Base-by-base conservation (phyloP, 768 basidiomycete species). In the Rhodotorula sphaerocarpa region DNA sequence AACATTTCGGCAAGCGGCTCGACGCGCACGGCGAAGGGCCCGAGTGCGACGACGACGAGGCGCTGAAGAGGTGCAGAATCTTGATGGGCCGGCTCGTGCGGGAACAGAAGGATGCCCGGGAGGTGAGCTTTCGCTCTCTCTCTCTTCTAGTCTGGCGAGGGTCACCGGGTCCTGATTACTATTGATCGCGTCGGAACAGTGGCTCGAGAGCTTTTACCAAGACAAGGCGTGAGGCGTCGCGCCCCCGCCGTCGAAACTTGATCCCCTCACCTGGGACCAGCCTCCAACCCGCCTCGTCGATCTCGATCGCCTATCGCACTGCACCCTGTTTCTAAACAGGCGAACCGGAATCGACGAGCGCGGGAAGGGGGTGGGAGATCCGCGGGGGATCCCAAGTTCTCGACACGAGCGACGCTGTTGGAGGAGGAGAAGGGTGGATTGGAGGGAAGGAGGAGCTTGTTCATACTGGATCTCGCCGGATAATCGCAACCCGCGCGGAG, bases 1-100 rank as follows among this genome's bases (percentile, higher is more conserved):
- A 97, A 76, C 83, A 92, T 75, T 86, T 84, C 70, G 90, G 89
- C 50, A 79, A 84, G 66, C 76, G 79, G 59, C 79, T 82, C 50
- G 85, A 88, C 74, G 85, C 74, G 52, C 70, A 73, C 43, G 73
- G 74, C 16, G 63, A 65, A 33, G 71, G 70, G 15, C 70, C 63
- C n/a, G 51, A 57, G 21, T 52, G 77, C 39, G 52, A 50, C 9
- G 66, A 70, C 43, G 62, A 67, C 4, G 73, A 74, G 48, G 77
- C 77, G 25, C 57, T 76, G n/a, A 64, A 69, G 42, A 78, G 76
- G 74, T 88, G 91, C 74, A 75, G 73, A 57, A 77, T 73, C 7
- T 76, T 87, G 50, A 76, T 92, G 34, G 71, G 67, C 43, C 77
- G 79, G 63, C 84, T 86, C 55, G 84, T 84, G 74, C 75, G 76